Base-by-base conservation (phyloP, 768 basidiomycete species). In the Suillus decipiens region DNA sequence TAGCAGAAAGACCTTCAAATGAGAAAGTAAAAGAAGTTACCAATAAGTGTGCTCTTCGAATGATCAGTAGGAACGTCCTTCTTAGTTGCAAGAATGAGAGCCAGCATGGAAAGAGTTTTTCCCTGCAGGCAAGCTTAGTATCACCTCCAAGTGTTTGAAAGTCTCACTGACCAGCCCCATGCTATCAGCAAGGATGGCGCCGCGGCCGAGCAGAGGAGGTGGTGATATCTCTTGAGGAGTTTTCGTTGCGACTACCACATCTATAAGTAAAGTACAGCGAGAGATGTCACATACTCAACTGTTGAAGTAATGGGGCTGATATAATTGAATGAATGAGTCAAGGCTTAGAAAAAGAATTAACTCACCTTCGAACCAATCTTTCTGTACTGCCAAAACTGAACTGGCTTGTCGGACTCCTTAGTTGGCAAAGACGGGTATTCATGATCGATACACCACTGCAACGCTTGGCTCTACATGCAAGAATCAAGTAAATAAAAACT, bases 61-160 rank as follows among this genome's bases (percentile, higher is more conserved):
- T 81, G 86, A 4, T 81, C 82, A 2, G 71, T 63, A 1, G 86
- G 80, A 14, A 82, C 66, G 50, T 95, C 90, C 11, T 80, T 70
- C 71, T 88, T 89, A 2, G 95, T 95, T 1, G 91, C 87, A 33
- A 95, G 74, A 45, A 95, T 82, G 17, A 97, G 80, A 6, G 93
- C 82, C 45, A 97, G 78, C 84, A 95, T 93, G 0, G 92, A 94
- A 47, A 97, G 78, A 0, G 96, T 97, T 81, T 96, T 97, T 0
- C 95, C 95, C 89, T 89, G 64, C 8, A 47, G 53, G 63, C n/a
- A 1, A 63, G 55, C n/a, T 68, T 51, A 70, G 28, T 50, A 47
- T 34, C 39, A 19, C 17, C 24, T 41, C 39, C 17, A 41, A 39
- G 10, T 19, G 39, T 19, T 12, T 39, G 17, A 42, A 12, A 24